Evolutionary conservation across 805 yeast species (phyloP).

Genomic region (Wickerhamomyces silvicola): DNA sequence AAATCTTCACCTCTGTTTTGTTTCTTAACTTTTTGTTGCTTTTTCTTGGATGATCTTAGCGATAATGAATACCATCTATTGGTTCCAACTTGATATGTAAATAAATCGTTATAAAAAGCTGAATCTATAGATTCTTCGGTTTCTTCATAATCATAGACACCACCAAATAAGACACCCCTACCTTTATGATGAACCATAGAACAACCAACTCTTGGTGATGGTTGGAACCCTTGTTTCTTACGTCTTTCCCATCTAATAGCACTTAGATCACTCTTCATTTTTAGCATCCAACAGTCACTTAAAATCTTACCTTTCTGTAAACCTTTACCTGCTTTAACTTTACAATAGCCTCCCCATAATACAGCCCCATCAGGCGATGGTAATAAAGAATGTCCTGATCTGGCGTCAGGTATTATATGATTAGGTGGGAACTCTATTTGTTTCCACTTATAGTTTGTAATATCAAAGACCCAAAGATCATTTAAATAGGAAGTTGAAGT

Average conservation of each 20-base stretch:
- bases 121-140: slow-evolving; percentile 90
- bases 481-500: slow-evolving; percentile 72
- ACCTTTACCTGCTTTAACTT: slow-evolving; percentile 85
- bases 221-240: slow-evolving; percentile 83
- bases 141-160: slow-evolving; percentile 91
- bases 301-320: slow-evolving; percentile 86
- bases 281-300: slow-evolving; percentile 78
- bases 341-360: slow-evolving; percentile 89
- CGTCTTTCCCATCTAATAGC: slow-evolving; percentile 84
- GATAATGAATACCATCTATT: slow-evolving; percentile 83
- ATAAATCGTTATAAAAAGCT: slow-evolving; percentile 71
- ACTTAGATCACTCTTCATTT: slow-evolving; percentile 74
- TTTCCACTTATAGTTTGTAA: slow-evolving; percentile 84
- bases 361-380: slow-evolving; percentile 78
- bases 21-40: slow-evolving; percentile 38
- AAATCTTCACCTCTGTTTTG: slow-evolving; percentile 53
- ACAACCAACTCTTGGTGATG: slow-evolving; percentile 92
- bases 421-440: slow-evolving; percentile 83
- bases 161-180: slow-evolving; percentile 90
- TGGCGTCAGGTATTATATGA: slow-evolving; percentile 77
- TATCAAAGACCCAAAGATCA: slow-evolving; percentile 91
- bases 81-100: slow-evolving; percentile 75
- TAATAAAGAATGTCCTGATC: slow-evolving; percentile 88
- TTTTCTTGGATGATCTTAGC: slow-evolving; percentile 56
- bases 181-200: slow-evolving; percentile 85